Base-by-base conservation (phyloP, 495 filamentous ascomycete genomes). In the Penicillium paxilli region DNA sequence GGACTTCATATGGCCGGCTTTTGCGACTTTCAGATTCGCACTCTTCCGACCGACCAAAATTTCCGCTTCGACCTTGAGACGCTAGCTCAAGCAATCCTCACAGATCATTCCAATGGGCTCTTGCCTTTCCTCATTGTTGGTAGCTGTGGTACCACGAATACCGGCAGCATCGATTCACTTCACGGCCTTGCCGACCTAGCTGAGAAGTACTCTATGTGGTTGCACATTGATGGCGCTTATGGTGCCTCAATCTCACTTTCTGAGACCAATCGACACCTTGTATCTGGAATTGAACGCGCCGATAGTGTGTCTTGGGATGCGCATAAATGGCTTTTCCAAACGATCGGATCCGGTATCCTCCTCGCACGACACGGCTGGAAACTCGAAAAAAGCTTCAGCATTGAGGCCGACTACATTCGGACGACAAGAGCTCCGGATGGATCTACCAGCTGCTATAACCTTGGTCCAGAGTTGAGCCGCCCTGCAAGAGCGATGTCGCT, bases 61-160 rank as follows among this genome's bases (percentile, higher is more conserved):
- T 62, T 62, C 35, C 49, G 32, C 0, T 54, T 68, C 16, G 38
- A 62, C 12, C 17, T 47, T 0, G 32, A 23, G 5, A 3, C 21
- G 1, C 49, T 65, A 8, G 17, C 44, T 4, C 20, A 35, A 5
- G 21, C 49, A 6, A 65, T 68, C 17, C 10, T 49, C 2, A 20
- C 16, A 11, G 68, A 71, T 44, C 44, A 42, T 1, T 14, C 41
- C 4, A 12, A 16, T 0, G 65, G 63, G 0, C 41, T 58, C 14
- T 4, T 33, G 2, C 68, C 65, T 1, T 68, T 68, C 16, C 20
- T 62, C 3, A 45, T 71, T 9, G 55, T 67, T 4, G 65, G 53
- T 0, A 68, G 28, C 16, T 63, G 60, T 21, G 68, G 65, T 1
- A 61, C 57, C 26, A 71, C 65, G 22, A 63, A 62, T 38, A 71